These are phyloP conservation scores for Mycena galericulata DNA, from an alignment of 768 basidiomycete genomes.

Conservation along the genomic window DNA sequence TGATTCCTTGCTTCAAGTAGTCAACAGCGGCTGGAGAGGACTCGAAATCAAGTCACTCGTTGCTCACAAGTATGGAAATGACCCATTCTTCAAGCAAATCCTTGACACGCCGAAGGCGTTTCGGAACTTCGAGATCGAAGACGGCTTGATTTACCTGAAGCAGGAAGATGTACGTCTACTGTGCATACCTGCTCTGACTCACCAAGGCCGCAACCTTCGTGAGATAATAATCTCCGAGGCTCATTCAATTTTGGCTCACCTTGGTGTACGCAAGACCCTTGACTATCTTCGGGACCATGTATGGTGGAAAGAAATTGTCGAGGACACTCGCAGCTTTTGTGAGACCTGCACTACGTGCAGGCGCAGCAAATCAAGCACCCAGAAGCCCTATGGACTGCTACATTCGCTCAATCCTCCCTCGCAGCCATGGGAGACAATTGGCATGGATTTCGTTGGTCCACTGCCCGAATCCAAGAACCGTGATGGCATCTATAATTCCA, in stretches of 20 bases:
- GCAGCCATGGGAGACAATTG: no score
- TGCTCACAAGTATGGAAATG: background rate
- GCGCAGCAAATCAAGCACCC: no score
- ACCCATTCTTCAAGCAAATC: background rate
- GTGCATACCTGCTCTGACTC: no score
- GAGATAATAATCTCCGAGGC: slow-evolving; percentile 3
- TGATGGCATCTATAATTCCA: no score
- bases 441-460: no score
- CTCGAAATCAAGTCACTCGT: background rate
- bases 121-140: background rate
- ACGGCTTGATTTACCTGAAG: background rate
- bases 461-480: no score
- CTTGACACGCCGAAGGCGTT: background rate
- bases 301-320: no score
- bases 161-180: no score
- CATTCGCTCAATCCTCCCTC: no score
- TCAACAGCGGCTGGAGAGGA: slow-evolving; percentile 5
- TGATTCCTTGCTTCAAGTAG: background rate
- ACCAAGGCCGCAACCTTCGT: background rate
- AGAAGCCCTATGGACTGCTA: no score
- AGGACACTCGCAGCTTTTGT: no score
- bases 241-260: background rate
- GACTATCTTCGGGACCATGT: slow-evolving; percentile 5
- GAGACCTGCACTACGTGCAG: no score
- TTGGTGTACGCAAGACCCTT: background rate